Evolutionary conservation across 2,329 filamentous ascomycete genomes (phyloP).

Genomic region (Neospermospora avenae): DNA sequence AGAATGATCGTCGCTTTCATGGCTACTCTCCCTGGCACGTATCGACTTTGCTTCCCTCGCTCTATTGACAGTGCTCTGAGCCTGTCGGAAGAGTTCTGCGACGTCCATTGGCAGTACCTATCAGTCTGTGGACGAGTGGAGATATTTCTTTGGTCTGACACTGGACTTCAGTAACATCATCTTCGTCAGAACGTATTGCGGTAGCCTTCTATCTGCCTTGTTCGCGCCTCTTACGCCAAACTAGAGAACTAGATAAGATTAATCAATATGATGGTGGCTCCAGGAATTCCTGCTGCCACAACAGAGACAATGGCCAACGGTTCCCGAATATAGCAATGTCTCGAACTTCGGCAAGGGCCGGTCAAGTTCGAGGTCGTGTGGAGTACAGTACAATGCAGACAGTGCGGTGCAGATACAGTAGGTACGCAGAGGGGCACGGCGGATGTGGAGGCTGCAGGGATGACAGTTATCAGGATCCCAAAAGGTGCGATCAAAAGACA

Average conservation of each 20-base stretch:
- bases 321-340: neutral
- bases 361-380: neutral
- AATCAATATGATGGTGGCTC: no score
- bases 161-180: slow-evolving; percentile 26
- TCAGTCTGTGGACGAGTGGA: slow-evolving; percentile 6
- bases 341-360: neutral
- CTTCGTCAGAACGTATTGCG: slow-evolving; percentile 9
- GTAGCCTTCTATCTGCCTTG: neutral
- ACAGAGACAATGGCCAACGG: neutral
- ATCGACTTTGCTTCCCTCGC: slow-evolving; percentile 33
- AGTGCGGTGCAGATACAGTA: neutral
- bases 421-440: neutral
- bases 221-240: neutral
- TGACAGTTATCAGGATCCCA: neutral
- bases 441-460: no score
- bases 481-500: neutral
- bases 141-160: slow-evolving; percentile 12
- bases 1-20: slow-evolving; percentile 49
- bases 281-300: neutral
- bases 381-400: neutral
- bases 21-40: slow-evolving; percentile 32
- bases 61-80: slow-evolving; percentile 41
- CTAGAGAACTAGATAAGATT: neutral
- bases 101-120: slow-evolving; percentile 50
- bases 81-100: slow-evolving; percentile 57